Conservation (phyloP, 2,329 filamentous ascomycete genomes). For the Arthrobotrys musiformis region DNA sequence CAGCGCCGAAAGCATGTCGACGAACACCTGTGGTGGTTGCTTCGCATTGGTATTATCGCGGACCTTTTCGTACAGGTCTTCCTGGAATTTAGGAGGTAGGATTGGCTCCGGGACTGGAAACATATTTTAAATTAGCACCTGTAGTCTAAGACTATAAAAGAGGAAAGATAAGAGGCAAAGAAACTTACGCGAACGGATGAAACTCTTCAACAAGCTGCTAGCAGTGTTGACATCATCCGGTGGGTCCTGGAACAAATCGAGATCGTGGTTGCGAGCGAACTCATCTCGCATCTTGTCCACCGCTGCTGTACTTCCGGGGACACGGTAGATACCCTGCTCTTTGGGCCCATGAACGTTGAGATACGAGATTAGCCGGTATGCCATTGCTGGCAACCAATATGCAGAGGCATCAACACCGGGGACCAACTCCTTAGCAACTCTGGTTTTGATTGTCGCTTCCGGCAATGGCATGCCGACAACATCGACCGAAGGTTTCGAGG, state of each 20-base stretch:
- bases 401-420: conserved; percentile 57
- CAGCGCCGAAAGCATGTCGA: conserved; percentile 59
- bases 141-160: not conserved
- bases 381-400: conserved; percentile 60
- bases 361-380: conserved; percentile 59
- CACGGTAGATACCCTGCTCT: conserved; percentile 59
- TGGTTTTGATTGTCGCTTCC: conserved; percentile 58
- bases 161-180: conserved; percentile 14
- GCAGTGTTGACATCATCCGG: conserved; percentile 60
- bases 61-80: conserved; percentile 59
- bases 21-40: conserved; percentile 58
- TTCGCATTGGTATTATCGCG: conserved; percentile 58
- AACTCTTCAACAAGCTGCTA: conserved; percentile 59
- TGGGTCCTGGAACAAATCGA: conserved; percentile 59
- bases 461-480: conserved; percentile 59
- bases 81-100: conserved; percentile 58
- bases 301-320: conserved; percentile 59
- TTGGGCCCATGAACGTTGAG: conserved; percentile 59
- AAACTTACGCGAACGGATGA: conserved; percentile 58
- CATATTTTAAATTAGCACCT: not conserved
- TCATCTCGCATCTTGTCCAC: conserved; percentile 59
- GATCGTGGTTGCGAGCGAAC: conserved; percentile 59
- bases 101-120: conserved; percentile 58
- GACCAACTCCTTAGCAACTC: conserved; percentile 58
- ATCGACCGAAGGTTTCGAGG: conserved; percentile 55